Evolutionary conservation across 2,329 filamentous ascomycete genomes (phyloP), one percentile per base, ranked within the genome.

Genomic region (Orbilia blumenaviensis): DNA sequence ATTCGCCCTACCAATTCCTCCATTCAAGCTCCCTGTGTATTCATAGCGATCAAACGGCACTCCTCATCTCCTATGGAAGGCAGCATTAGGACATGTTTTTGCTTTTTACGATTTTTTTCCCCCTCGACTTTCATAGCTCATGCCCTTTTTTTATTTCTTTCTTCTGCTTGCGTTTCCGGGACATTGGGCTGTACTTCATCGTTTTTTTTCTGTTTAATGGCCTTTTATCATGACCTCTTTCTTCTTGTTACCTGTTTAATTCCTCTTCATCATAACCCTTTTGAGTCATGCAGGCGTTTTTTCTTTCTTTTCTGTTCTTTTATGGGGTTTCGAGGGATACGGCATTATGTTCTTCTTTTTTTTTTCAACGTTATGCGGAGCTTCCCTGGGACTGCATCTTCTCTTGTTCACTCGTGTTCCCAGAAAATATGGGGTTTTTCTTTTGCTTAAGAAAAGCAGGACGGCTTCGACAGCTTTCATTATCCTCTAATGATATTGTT

Each of bases 201-300:
- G 21, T 58, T 69, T 64, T n/a, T n/a, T n/a, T n/a, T n/a, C 8
- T 32, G 52, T 76, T 66, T 44, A 27, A 25, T 52, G 29, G 46
- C 46, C 38, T 66, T 64, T 58, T 18, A 25, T 50, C 18, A 67
- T 41, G 48, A 50, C 62, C n/a, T 32, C 48, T 46, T 23, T 16
- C 29, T n/a, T n/a, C n/a, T n/a, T 58, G 8, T 16, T 56, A 48
- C 34, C 29, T 38, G 16, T 48, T 36, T 66, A n/a, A n/a, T 25
- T 32, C 12, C n/a, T 56, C 8, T 38, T 50, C 25, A 34, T 63
- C 34, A 54, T 25, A 38, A 21, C 42, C 63, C 58, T 48, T 52
- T 62, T 32, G 21, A 66, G 36, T 75, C 44, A 54, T 66, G 72
- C 58, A 18, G 72, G 72, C 64, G 72, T 76, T 69, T 58, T 21